phyloP scores from a whole-genome alignment of 1,284 basidiomycete species.

The Apiotrichum mycotoxinovorans region DNA sequence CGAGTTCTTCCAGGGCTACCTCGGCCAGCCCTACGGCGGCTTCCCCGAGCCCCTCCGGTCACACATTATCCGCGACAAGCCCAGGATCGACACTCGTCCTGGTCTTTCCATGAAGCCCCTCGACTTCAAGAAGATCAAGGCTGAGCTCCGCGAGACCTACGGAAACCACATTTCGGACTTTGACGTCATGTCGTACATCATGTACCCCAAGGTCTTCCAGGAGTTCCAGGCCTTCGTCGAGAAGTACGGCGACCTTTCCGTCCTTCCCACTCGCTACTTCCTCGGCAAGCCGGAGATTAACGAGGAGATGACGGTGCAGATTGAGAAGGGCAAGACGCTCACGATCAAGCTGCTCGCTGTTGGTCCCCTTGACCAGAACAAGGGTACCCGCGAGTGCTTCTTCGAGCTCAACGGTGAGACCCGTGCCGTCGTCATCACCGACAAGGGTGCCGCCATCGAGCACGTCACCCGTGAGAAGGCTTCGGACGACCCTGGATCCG shows the following conservation, averaged over 20 bases:
- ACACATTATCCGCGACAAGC: slow-evolving; percentile 88
- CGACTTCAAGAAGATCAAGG: slow-evolving; percentile 94
- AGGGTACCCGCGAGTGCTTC: slow-evolving; percentile 90
- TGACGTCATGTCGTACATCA: slow-evolving; percentile 89
- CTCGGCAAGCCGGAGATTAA: slow-evolving; percentile 83
- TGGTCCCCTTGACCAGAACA: slow-evolving; percentile 85
- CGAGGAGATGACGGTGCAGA: slow-evolving; percentile 94
- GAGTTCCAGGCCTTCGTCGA: slow-evolving; percentile 93
- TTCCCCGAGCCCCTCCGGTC: slow-evolving; percentile 96
- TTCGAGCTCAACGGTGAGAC: slow-evolving; percentile 93
- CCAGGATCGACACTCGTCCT: slow-evolving; percentile 87
- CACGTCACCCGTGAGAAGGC: slow-evolving; percentile 90
- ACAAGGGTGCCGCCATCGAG: slow-evolving; percentile 93
- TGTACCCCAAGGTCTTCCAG: slow-evolving; percentile 78
- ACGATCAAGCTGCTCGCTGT: slow-evolving; percentile 95
- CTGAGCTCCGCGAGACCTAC: slow-evolving; percentile 86
- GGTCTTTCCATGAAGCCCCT: slow-evolving; percentile 81
- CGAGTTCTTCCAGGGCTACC: slow-evolving; percentile 96
- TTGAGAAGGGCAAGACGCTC: slow-evolving; percentile 95
- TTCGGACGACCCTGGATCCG: slow-evolving; percentile 84
- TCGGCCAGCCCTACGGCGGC: slow-evolving; percentile 93
- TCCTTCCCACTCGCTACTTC: slow-evolving; percentile 96
- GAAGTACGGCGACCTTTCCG: slow-evolving; percentile 94
- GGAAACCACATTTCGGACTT: slow-evolving; percentile 88
- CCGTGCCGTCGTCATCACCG: slow-evolving; percentile 88